A percentile compares a stretch with the other conserved stretches of the same genome.
phyloP scores from a whole-genome alignment of 345 rosid genomes.

The Populus deltoides region DNA sequence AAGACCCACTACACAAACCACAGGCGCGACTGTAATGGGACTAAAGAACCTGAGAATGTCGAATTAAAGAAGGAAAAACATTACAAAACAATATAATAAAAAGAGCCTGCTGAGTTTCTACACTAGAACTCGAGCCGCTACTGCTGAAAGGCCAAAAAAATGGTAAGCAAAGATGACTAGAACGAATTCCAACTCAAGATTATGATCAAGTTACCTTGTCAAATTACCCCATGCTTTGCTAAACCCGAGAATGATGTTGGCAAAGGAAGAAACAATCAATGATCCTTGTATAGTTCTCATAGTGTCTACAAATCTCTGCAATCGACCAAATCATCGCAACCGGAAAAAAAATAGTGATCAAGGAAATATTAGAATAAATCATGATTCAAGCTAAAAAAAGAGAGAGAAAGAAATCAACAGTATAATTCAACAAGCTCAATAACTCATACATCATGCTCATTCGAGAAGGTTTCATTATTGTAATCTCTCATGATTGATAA shows the following conservation, averaged over 20 bases:
- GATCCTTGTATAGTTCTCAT: slow-evolving; percentile 96
- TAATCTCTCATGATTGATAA: slow-evolving; percentile 76
- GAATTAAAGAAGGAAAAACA: background rate
- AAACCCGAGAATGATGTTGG: slow-evolving; percentile 78
- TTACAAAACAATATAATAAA: background rate
- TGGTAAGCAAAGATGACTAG: background rate
- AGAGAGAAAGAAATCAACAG: background rate
- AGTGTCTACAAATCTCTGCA: slow-evolving; percentile 69
- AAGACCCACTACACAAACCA: slow-evolving; percentile 74
- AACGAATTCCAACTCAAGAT: slow-evolving; percentile 1
- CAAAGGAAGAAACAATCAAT: slow-evolving; percentile 73
- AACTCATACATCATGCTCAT: slow-evolving; percentile 57
- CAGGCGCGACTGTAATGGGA: slow-evolving; percentile 72
- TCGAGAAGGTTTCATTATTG: slow-evolving; percentile 38
- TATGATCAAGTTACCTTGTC: slow-evolving; percentile 48
- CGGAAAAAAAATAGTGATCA: background rate
- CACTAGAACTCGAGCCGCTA: background rate
- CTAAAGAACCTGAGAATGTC: slow-evolving; percentile 50
- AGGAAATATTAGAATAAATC: background rate
- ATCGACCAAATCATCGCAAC: slow-evolving; percentile 13
- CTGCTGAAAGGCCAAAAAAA: background rate
- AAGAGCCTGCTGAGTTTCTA: background rate
- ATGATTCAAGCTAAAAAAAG: background rate
- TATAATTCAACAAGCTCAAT: background rate
- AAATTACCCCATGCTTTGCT: slow-evolving; percentile 69